These are phyloP conservation scores for Penicillium sp. DNA, from an alignment of 2,329 filamentous ascomycete species.

Conservation along the genomic window DNA sequence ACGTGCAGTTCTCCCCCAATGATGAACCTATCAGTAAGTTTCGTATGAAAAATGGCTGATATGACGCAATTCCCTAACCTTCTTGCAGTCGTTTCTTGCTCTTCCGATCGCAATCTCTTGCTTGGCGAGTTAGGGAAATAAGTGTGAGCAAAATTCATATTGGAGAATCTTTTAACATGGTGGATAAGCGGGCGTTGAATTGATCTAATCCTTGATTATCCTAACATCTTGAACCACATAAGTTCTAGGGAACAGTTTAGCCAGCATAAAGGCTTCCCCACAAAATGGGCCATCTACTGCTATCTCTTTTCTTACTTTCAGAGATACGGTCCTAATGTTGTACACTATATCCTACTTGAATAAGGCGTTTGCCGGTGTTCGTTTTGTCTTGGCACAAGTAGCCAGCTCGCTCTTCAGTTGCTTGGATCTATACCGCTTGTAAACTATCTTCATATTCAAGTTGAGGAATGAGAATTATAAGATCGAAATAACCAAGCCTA, in stretches of 20 bases:
- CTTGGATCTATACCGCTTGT: neutral
- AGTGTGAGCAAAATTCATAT: slow-evolving; percentile 13
- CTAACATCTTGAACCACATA: neutral
- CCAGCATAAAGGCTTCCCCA: neutral
- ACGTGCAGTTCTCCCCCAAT: slow-evolving; percentile 83
- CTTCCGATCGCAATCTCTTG: slow-evolving; percentile 82
- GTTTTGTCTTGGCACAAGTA: neutral
- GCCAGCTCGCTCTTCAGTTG: neutral
- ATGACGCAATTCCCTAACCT: slow-evolving; percentile 17
- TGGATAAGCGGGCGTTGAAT: slow-evolving; percentile 28
- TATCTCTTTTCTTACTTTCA: neutral
- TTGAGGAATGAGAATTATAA: neutral
- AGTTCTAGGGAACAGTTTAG: neutral
- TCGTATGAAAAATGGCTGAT: neutral
- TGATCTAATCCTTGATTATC: slow-evolving; percentile 11
- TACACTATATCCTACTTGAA: neutral
- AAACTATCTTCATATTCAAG: neutral
- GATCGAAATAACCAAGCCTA: neutral
- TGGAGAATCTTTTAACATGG: slow-evolving; percentile 18
- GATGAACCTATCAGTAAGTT: slow-evolving; percentile 84
- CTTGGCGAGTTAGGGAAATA: slow-evolving; percentile 77
- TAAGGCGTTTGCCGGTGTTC: neutral
- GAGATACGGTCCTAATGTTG: neutral
- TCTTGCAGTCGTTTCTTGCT: slow-evolving; percentile 74
- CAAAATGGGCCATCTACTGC: neutral